Conservation (phyloP, 345 rosid genomes). For the Anastatica hierochuntica region DNA sequence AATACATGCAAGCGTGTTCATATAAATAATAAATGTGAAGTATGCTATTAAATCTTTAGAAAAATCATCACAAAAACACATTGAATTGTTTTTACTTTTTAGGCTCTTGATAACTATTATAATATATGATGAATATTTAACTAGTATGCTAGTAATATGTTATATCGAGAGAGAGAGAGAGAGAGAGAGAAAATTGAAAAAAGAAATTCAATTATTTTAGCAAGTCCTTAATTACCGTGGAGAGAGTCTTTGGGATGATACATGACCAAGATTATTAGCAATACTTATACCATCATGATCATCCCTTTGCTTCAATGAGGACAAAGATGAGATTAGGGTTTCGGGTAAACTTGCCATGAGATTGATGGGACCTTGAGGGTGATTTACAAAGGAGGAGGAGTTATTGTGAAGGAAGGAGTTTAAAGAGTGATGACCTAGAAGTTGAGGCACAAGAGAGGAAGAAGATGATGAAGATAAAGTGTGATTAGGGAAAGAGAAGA, state of each 20-base stretch:
- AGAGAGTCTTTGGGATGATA: conserved; percentile 31
- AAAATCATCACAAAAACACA: too few relatives aligned
- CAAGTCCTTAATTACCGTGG: conserved; percentile 54
- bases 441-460: conserved; percentile 12
- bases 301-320: conserved; percentile 16
- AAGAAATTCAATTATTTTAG: too few relatives aligned
- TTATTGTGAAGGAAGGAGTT: not conserved
- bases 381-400: conserved; percentile 9
- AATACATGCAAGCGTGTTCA: too few relatives aligned
- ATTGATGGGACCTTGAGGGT: conserved; percentile 24
- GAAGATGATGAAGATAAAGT: not conserved
- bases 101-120: too few relatives aligned
- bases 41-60: too few relatives aligned
- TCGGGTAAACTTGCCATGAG: conserved; percentile 35
- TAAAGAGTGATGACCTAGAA: conserved; percentile 13
- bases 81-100: not conserved
- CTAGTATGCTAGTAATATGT: too few relatives aligned
- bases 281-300: conserved; percentile 20
- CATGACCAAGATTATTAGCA: conserved; percentile 21
- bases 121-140: conserved; percentile 17
- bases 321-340: conserved; percentile 45
- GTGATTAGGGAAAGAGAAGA: conserved; percentile 40
- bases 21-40: too few relatives aligned
- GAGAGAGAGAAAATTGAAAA: too few relatives aligned
- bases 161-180: too few relatives aligned